Base-by-base conservation (phyloP, 805 yeast species). In the Pichia kluyveri region DNA sequence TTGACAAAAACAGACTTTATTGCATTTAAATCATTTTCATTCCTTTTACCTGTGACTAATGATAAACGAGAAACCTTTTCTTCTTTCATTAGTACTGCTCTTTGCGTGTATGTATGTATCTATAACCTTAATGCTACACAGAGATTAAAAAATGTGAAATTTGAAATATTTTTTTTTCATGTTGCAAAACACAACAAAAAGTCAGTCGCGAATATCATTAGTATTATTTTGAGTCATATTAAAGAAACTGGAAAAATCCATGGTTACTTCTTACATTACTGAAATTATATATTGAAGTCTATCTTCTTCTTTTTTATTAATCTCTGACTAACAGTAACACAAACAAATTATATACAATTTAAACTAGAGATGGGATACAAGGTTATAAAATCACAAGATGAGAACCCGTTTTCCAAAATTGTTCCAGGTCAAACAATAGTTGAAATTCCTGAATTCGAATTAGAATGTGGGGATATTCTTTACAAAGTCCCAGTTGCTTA, bases 401-500 rank as follows among this genome's bases (percentile, higher is more conserved):
- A 75, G 47, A 93, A 93, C 60, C 83, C 86, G 17, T 87, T 77
- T 56, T 73, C 83, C 3, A 70, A 70, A 18, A 68, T 90, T 46
- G 95, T 93, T 11, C 71, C 77, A 23, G 83, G 80, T 41, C 99
- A 93, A 66, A 76, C 79, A 31, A 80, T 87, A 17, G 86, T 85
- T 12, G 82, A 84, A 50, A 71, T 93, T 8, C 96, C 96, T 0
- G 72, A 75, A 51, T 78, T 80, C 57, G 71, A 71, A 32, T 71
- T 93, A 26, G 99, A 93, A 60, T 83, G 93, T 46, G 96, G 96
- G 5, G 89, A 86, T 51, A 65, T 71, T 0, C 67, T 91, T 12
- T 62, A 60, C 41, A 71, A 86, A 28, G 87, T 90, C 41, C 98
- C 96, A 0, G 86, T 93, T 23, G 99, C 98, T 2, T 93, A 86